Percentiles rank a stretch among this genome's conserved stretches.
phyloP scores from a whole-genome alignment of 257 asterid genomes.

The Pogostemon cablin region DNA sequence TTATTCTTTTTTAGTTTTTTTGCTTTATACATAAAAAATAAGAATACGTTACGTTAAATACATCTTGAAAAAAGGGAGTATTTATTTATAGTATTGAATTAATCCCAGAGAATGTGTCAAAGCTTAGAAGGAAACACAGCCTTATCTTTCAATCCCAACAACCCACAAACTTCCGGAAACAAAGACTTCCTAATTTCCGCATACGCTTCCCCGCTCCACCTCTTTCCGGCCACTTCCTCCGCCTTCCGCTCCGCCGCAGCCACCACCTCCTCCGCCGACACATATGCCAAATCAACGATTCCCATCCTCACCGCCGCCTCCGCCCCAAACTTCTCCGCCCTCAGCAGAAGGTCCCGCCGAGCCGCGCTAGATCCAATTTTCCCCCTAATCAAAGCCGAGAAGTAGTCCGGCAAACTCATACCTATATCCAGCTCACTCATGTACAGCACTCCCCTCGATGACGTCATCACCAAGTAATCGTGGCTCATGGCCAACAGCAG shows the following conservation, averaged over 20 bases:
- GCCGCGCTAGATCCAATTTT: conserved; percentile 49
- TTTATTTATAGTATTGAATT: neutral
- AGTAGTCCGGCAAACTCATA: conserved; percentile 76
- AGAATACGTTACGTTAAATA: too few species aligned
- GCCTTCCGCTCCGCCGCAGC: conserved; percentile 55
- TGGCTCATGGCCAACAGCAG: conserved; percentile 68
- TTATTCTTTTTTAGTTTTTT: too few species aligned
- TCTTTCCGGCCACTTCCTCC: conserved; percentile 56
- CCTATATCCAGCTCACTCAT: conserved; percentile 92
- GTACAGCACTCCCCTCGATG: conserved; percentile 62
- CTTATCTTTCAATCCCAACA: conserved; percentile 52
- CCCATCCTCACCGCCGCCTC: conserved; percentile 66
- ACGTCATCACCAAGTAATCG: conserved; percentile 69
- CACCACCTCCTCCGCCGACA: conserved; percentile 52
- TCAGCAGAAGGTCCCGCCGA: conserved; percentile 54
- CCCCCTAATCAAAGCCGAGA: conserved; percentile 55
- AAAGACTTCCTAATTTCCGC: conserved; percentile 62
- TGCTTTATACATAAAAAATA: too few species aligned
- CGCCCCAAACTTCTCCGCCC: conserved; percentile 59
- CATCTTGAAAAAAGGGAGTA: neutral
- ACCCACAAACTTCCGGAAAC: conserved; percentile 59
- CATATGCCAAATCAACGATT: conserved; percentile 55
- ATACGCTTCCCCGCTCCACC: conserved; percentile 68
- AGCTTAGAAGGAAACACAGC: conserved; percentile 56
- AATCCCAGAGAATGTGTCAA: conserved; percentile 22